Evolutionary conservation across 768 basidiomycete species (phyloP).

Genomic region (Mycena olivaceomarginata): DNA sequence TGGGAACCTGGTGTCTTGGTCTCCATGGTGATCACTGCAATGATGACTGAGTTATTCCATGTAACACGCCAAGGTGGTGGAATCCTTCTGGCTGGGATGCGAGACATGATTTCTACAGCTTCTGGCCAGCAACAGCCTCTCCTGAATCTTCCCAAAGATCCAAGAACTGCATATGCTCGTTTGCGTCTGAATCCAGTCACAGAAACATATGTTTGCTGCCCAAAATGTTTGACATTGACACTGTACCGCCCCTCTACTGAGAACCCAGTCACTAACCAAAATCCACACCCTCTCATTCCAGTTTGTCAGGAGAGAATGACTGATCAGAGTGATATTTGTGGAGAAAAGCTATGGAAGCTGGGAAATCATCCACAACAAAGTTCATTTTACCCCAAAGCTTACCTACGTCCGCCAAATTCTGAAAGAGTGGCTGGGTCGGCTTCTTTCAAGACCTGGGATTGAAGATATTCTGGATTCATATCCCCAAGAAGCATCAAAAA

Average conservation of each 20-base stretch:
- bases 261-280: constrained; percentile 7
- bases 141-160: constrained; percentile 46
- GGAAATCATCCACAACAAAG: constrained; percentile 1
- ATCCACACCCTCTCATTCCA: background rate
- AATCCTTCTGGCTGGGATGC: constrained; percentile 45
- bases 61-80: constrained; percentile 44
- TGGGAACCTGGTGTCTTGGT: constrained; percentile 21
- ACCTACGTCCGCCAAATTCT: constrained; percentile 49
- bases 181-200: constrained; percentile 51
- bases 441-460: constrained; percentile 51
- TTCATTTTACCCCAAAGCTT: constrained; percentile 17
- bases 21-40: constrained; percentile 37
- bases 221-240: constrained; percentile 48
- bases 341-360: constrained; percentile 46
- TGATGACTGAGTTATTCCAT: constrained; percentile 48
- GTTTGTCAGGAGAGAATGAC: constrained; percentile 38
- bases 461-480: constrained; percentile 48
- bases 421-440: constrained; percentile 50
- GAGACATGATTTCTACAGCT: background rate
- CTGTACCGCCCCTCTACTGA: background rate
- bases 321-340: constrained; percentile 39
- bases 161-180: constrained; percentile 8
- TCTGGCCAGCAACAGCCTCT: background rate
- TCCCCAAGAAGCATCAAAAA: constrained; percentile 17
- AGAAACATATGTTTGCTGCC: constrained; percentile 47